Percentiles rank a stretch among this genome's conserved stretches.
phyloP scores from a whole-genome alignment of 805 yeast genomes.

The Saccharomycopsis javanensis region DNA sequence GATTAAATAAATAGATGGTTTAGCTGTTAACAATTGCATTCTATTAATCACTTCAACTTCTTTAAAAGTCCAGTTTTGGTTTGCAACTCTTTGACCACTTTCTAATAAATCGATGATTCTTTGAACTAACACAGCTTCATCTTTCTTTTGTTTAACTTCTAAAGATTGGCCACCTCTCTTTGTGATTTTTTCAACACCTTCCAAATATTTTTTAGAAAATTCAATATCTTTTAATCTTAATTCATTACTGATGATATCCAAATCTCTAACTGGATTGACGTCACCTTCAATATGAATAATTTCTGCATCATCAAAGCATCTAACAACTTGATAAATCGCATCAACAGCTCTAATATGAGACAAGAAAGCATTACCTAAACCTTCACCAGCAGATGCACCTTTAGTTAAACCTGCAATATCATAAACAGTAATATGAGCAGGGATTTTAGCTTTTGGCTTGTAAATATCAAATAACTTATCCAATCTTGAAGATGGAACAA shows the following conservation, averaged over 20 bases:
- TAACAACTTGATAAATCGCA: conserved; percentile 94
- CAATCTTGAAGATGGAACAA: conserved; percentile 84
- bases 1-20: conserved; percentile 87
- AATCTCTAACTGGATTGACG: conserved; percentile 90
- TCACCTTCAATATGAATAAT: conserved; percentile 96
- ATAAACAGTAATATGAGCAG: conserved; percentile 85
- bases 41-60: conserved; percentile 86
- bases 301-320: conserved; percentile 97
- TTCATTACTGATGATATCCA: conserved; percentile 85
- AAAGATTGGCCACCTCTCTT: conserved; percentile 83
- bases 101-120: conserved; percentile 68
- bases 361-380: conserved; percentile 95
- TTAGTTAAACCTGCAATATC: conserved; percentile 98
- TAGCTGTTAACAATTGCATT: conserved; percentile 85
- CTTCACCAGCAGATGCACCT: conserved; percentile 96
- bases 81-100: conserved; percentile 81
- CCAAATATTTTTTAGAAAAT: conserved; percentile 77
- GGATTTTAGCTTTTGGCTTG: conserved; percentile 77
- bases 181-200: conserved; percentile 66
- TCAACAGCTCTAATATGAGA: conserved; percentile 96
- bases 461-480: conserved; percentile 67
- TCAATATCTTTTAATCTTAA: conserved; percentile 95
- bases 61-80: conserved; percentile 77
- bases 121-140: conserved; percentile 67
- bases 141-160: conserved; percentile 83